A percentile compares a stretch with the other conserved stretches of the same genome.
Evolutionary conservation across 2,329 filamentous ascomycete genomes (phyloP).

Genomic region (Fusarium robinianum): DNA sequence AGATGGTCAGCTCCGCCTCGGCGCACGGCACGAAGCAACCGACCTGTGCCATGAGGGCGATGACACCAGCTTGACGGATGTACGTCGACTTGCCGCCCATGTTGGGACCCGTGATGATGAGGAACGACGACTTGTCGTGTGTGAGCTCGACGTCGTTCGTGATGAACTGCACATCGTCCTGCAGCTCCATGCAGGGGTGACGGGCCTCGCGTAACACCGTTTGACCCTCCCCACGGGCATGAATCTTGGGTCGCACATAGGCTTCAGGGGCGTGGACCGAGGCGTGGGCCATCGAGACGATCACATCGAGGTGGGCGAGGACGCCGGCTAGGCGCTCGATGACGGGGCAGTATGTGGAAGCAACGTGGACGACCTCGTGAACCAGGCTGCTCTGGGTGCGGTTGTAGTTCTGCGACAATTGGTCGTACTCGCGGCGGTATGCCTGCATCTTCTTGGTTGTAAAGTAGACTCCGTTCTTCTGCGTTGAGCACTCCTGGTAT

Average conservation of each 20-base stretch:
- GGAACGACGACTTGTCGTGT: conserved; percentile 80
- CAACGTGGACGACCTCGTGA: conserved; percentile 88
- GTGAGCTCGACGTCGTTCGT: conserved; percentile 90
- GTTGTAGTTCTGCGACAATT: conserved; percentile 93
- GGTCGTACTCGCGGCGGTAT: conserved; percentile 87
- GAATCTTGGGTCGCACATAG: conserved; percentile 90
- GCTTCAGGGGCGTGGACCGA: conserved; percentile 90
- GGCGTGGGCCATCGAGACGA: conserved; percentile 90
- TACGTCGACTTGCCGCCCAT: conserved; percentile 99
- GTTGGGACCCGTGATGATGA: conserved; percentile 97
- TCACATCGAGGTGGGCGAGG: conserved; percentile 91
- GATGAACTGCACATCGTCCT: conserved; percentile 98
- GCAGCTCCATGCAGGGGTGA: conserved; percentile 97
- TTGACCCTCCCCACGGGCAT: conserved; percentile 82
- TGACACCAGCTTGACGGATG: conserved; percentile 95
- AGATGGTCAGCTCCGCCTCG: conserved; percentile 90
- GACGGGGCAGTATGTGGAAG: conserved; percentile 91
- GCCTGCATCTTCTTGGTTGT: conserved; percentile 82
- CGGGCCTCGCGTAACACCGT: conserved; percentile 91
- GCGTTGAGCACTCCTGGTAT: conserved; percentile 95
- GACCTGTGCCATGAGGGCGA: conserved; percentile 95
- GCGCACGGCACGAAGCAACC: conserved; percentile 94
- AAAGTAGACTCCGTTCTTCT: conserved; percentile 99
- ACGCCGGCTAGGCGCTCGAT: conserved; percentile 87
- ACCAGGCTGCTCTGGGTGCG: conserved; percentile 91